Percentiles rank a stretch among this genome's conserved stretches.
Conservation (phyloP, 2,329 filamentous ascomycete genomes). For the Diaporthe sp. region DNA sequence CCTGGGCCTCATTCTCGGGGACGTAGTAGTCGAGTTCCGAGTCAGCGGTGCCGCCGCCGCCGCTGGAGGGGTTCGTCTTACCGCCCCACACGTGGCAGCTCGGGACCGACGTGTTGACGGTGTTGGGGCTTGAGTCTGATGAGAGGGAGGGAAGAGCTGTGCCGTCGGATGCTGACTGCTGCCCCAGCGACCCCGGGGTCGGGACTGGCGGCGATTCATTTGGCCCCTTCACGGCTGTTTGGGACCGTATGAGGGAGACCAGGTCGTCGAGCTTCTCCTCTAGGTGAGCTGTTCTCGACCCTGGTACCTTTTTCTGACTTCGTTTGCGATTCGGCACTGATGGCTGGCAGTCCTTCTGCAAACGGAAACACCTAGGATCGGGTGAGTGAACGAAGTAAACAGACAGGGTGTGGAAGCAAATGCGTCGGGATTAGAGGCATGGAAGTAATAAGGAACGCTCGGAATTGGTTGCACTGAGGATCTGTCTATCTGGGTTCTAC, state of each 20-base stretch:
- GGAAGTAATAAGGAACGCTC: not conserved
- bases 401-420: not conserved
- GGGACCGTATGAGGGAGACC: slow-evolving; percentile 57
- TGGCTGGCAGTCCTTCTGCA: slow-evolving; percentile 62
- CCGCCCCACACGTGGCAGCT: not conserved
- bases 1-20: slow-evolving; percentile 52
- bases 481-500: not conserved
- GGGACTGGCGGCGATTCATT: not conserved
- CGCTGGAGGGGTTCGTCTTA: slow-evolving; percentile 11
- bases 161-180: not conserved
- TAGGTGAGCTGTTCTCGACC: slow-evolving; percentile 57
- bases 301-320: slow-evolving; percentile 50
- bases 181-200: slow-evolving; percentile 5
- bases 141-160: slow-evolving; percentile 30
- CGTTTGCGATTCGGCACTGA: slow-evolving; percentile 58
- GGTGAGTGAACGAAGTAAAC: not conserved
- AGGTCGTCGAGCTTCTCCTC: slow-evolving; percentile 65
- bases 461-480: not conserved
- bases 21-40: slow-evolving; percentile 25
- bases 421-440: not conserved
- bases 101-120: not conserved
- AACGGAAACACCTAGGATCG: slow-evolving; percentile 54
- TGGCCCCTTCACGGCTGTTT: slow-evolving; percentile 26
- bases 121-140: slow-evolving; percentile 34
- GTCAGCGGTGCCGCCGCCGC: not conserved